phyloP scores from a whole-genome alignment of 345 rosid genomes.

The Garcia nutans region DNA sequence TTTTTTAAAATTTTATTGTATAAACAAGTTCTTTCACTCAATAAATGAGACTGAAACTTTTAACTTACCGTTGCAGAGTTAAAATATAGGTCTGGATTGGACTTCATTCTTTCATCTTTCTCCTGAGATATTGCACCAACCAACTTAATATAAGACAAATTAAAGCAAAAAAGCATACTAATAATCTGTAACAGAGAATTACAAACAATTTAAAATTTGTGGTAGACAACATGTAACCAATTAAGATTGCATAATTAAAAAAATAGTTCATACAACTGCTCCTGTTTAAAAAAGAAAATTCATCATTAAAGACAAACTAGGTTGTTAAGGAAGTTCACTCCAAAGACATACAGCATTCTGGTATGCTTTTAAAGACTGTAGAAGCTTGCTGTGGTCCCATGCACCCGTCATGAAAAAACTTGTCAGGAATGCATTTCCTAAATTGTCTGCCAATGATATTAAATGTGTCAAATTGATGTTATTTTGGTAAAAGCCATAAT shows the following conservation, averaged over 20 bases:
- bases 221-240: not conserved
- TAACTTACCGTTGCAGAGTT: constrained; percentile 71
- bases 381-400: constrained; percentile 69
- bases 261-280: not conserved
- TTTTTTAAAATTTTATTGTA: constrained; percentile 1
- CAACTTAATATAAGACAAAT: not conserved
- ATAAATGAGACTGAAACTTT: not conserved
- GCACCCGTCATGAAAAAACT: constrained; percentile 66
- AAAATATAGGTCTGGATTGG: constrained; percentile 68
- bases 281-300: not conserved
- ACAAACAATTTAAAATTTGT: not conserved
- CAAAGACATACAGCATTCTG: constrained; percentile 65
- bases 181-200: not conserved
- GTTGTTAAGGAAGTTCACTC: constrained; percentile 6
- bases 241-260: not conserved
- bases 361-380: constrained; percentile 67
- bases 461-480: constrained; percentile 4
- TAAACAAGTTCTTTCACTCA: not conserved
- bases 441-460: constrained; percentile 52
- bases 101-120: constrained; percentile 59
- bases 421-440: constrained; percentile 75
- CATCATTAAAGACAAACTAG: not conserved
- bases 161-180: not conserved
- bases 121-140: constrained; percentile 43
- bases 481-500: not conserved